Conservation (phyloP, 495 filamentous ascomycete species). For the Daldinia loculata region DNA sequence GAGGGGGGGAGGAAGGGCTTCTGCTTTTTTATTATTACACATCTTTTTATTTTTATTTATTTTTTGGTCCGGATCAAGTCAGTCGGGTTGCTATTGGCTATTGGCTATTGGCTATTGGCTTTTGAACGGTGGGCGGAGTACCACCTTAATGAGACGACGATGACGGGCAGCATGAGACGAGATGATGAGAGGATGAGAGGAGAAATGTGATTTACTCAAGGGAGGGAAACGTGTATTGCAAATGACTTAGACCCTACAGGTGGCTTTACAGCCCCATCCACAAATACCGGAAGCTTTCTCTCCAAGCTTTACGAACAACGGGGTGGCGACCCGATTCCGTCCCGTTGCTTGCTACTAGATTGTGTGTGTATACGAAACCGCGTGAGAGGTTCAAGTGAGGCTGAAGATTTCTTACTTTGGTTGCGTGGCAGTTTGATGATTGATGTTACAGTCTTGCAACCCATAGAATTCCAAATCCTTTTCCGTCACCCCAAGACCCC, state of each 20-base stretch:
- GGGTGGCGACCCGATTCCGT: not conserved
- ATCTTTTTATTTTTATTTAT: not conserved
- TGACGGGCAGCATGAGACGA: constrained; percentile 37
- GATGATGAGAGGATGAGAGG: constrained; percentile 12
- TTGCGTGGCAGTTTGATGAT: constrained; percentile 17
- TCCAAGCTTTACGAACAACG: not conserved
- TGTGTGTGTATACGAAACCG: not conserved
- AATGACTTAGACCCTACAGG: constrained; percentile 40
- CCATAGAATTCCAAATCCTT: constrained; percentile 8
- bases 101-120: constrained; percentile 41
- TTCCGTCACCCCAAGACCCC: not conserved
- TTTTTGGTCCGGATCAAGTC: constrained; percentile 32
- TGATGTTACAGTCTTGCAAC: constrained; percentile 11
- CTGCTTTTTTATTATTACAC: constrained; percentile 22
- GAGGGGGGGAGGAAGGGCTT: constrained; percentile 35
- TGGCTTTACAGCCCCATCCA: constrained; percentile 26
- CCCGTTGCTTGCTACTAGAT: not conserved
- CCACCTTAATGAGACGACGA: constrained; percentile 41
- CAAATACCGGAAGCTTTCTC: constrained; percentile 30
- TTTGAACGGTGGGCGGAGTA: constrained; percentile 27
- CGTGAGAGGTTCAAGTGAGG: constrained; percentile 10
- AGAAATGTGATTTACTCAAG: not conserved
- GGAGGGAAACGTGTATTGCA: too few species aligned
- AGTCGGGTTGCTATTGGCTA: constrained; percentile 41
- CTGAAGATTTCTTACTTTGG: constrained; percentile 16